phyloP scores from a whole-genome alignment of 331 rosid species.

The Rosa hybrid region DNA sequence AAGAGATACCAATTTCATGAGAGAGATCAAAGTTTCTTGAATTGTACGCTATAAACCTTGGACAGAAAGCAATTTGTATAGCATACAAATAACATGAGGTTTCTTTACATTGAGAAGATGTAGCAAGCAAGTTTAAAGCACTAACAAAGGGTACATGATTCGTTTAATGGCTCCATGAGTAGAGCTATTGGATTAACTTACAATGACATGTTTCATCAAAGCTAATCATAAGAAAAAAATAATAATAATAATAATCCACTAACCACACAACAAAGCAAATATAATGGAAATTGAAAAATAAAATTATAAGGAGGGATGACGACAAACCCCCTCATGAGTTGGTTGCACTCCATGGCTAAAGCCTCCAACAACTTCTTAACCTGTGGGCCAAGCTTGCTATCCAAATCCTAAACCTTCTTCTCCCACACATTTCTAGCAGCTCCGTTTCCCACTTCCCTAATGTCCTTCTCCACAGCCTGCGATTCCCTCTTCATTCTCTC shows the following conservation, averaged over 20 bases:
- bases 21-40: background rate
- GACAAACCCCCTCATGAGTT: conserved; percentile 60
- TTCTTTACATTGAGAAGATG: background rate
- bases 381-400: conserved; percentile 43
- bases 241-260: background rate
- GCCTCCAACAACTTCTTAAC: conserved; percentile 64
- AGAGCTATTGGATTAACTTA: background rate
- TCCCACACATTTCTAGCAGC: conserved; percentile 71
- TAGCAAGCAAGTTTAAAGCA: background rate
- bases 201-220: background rate
- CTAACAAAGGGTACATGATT: background rate
- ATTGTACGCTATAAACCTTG: background rate
- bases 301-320: background rate
- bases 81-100: background rate
- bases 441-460: conserved; percentile 50
- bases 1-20: background rate
- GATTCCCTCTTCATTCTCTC: no score
- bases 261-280: background rate
- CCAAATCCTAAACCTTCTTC: conserved; percentile 76
- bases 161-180: background rate
- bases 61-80: background rate
- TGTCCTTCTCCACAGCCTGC: conserved; percentile 18
- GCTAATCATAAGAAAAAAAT: background rate
- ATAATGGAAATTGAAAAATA: background rate
- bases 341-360: conserved; percentile 73